Base-by-base conservation (phyloP, 164 flowering plant genomes). In the Dillenia suffruticosa region DNA sequence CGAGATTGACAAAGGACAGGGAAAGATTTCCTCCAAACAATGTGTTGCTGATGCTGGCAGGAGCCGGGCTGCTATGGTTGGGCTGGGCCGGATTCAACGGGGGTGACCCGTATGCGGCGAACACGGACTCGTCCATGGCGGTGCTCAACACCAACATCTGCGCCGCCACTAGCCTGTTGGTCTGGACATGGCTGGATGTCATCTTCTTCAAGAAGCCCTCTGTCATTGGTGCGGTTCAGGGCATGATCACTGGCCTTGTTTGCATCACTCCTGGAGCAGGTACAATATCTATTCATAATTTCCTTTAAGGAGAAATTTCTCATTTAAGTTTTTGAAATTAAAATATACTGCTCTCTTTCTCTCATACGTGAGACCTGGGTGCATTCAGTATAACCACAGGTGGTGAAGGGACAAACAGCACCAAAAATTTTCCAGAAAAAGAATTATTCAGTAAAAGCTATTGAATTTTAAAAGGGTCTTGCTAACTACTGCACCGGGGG, bases 221-320 rank as follows among this genome's bases (percentile, higher is more conserved):
- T 0, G 77, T 74, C 9, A 77, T 77, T 54, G 81, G 81, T 6
- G 81, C 81, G 2, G 69, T 77, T 51, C 77, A 77, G 48, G 81
- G 81, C 10, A 74, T 77, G 78, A 74, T 77, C 63, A 74, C 81
- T n/a, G 81, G 81, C 40, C 78, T 77, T 9, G 81, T 77, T 32
- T 74, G 78, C 64, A 77, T 77, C 22, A 77, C 81, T 13, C 81
- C 81, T 26, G 78, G 78, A 44, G 81, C 81, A 63, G 81, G 81
- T 77, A 61, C 22, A 69, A 47, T 19, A 2, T 50, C 8, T 50
- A 5, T 8, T 9, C 9, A 49, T 12, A 16, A 12, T 9, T n/a
- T 8, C 19, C 14, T 26, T 11, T 24, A 26, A 9, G 54, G 10
- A 7, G 8, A 12, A 12, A 51, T 51, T n/a, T 51, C 54, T 51